Evolutionary conservation across 2,329 filamentous ascomycete species (phyloP), one percentile per base, ranked within the genome.

Genomic region (Diaporthe sp.): DNA sequence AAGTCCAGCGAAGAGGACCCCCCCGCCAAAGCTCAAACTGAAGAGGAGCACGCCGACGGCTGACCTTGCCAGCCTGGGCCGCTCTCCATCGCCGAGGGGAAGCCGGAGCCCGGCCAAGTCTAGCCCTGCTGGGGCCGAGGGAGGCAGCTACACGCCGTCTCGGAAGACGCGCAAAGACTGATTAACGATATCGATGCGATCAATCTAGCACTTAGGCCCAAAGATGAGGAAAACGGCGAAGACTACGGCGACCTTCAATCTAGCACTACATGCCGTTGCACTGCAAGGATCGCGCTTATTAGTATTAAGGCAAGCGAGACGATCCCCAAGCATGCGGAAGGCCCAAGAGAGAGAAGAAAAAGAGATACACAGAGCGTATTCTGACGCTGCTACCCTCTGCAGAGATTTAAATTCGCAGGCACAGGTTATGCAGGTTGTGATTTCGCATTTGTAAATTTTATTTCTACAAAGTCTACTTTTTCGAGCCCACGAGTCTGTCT

Each of bases 11-110:
- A 66, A 73, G 55, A 70, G 55, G 35, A 71, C 68, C n/a, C 63
- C 68, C n/a, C 63, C 74, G 25, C 42, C 72, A 9, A 72, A 65
- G 35, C 39, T 75, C 25, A 74, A 63, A 37, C 61, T 75, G 27
- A 70, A 66, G 55, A 75, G 65, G 30, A 75, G 72, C 44, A 39
- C 25, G 4, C 65, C 56, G 5, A 39, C 56, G 5, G 37, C 50
- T 10, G 19, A 55, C 13, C 70, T 71, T 9, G 44, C 47, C 8
- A 42, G 56, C 44, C 13, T 63, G 58, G 44, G 58, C 12, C 4
- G 22, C 44, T 44, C 56, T 4, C 44, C 13, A 22, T 44, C 70
- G 44, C 47, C 44, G 32, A 32, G 44, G n/a, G n/a, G n/a, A n/a
- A n/a, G n/a, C n/a, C n/a, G n/a, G 9, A 35, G 13, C 32, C 44